These are phyloP conservation scores for Laburnicola sp. DNA, from an alignment of 2,329 filamentous ascomycete genomes.

Conservation along the genomic window DNA sequence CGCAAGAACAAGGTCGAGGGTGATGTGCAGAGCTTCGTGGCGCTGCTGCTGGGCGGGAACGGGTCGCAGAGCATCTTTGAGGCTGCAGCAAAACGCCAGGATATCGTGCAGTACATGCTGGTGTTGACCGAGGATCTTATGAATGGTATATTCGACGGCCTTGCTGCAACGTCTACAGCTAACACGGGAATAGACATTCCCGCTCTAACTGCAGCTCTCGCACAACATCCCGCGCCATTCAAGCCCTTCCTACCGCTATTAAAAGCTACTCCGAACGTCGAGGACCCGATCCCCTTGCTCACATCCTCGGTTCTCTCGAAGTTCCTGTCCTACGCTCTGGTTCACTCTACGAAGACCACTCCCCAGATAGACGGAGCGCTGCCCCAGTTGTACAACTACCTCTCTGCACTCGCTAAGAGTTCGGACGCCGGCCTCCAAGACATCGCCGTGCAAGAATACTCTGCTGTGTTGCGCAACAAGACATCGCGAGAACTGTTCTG, in stretches of 20 bases:
- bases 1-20: conserved; percentile 78
- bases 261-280: conserved; percentile 78
- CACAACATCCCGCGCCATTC: conserved; percentile 69
- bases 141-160: conserved; percentile 61
- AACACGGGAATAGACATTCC: conserved; percentile 67
- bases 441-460: conserved; percentile 91
- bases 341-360: conserved; percentile 62
- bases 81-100: conserved; percentile 75
- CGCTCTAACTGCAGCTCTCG: conserved; percentile 72
- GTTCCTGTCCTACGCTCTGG: conserved; percentile 68
- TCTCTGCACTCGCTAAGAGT: conserved; percentile 80
- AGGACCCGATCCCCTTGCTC: conserved; percentile 86
- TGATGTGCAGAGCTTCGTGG: conserved; percentile 78
- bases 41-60: conserved; percentile 73
- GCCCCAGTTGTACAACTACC: conserved; percentile 80
- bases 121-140: conserved; percentile 87
- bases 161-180: conserved; percentile 13
- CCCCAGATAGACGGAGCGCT: conserved; percentile 73
- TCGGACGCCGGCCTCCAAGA: conserved; percentile 90
- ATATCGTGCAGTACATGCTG: conserved; percentile 93
- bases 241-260: conserved; percentile 83
- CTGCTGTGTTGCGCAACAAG: conserved; percentile 74
- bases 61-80: conserved; percentile 77
- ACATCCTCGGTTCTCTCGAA: conserved; percentile 83
- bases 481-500: conserved; percentile 83